A percentile compares a stretch with the other conserved stretches of the same genome.
These are phyloP conservation scores for Rhizophlyctis rosea DNA, from an alignment of 192 early-diverging fungal species.

Conservation along the genomic window DNA sequence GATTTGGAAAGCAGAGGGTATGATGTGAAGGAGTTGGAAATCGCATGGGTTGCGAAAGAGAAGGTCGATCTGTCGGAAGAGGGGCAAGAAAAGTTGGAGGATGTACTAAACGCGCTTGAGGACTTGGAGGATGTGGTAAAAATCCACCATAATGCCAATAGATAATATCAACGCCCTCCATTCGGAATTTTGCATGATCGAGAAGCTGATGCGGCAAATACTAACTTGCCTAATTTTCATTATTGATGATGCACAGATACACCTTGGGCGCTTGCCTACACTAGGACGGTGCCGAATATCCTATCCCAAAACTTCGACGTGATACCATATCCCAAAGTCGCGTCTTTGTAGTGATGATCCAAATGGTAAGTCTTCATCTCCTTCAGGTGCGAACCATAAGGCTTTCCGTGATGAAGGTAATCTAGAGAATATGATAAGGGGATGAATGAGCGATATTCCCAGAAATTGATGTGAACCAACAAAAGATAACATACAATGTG, in stretches of 20 bases:
- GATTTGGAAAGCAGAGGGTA: slow-evolving; percentile 44
- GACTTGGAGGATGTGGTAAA: slow-evolving; percentile 63
- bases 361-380: slow-evolving; percentile 94
- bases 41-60: slow-evolving; percentile 51
- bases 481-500: slow-evolving; percentile 60
- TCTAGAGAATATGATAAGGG: slow-evolving; percentile 34
- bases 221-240: no score
- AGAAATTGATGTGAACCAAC: background rate
- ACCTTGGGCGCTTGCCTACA: no score
- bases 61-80: slow-evolving; percentile 42
- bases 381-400: slow-evolving; percentile 65
- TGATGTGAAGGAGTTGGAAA: slow-evolving; percentile 55
- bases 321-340: slow-evolving; percentile 82
- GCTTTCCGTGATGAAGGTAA: slow-evolving; percentile 88
- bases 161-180: no score
- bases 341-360: slow-evolving; percentile 89
- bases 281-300: slow-evolving; percentile 66
- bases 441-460: background rate
- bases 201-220: no score
- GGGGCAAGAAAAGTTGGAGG: slow-evolving; percentile 44
- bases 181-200: no score
- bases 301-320: slow-evolving; percentile 90
- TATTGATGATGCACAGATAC: no score
- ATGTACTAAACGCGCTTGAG: slow-evolving; percentile 54
- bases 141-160: slow-evolving; percentile 47